phyloP scores from a whole-genome alignment of 2,329 filamentous ascomycete species.

The Penicillium sp. region DNA sequence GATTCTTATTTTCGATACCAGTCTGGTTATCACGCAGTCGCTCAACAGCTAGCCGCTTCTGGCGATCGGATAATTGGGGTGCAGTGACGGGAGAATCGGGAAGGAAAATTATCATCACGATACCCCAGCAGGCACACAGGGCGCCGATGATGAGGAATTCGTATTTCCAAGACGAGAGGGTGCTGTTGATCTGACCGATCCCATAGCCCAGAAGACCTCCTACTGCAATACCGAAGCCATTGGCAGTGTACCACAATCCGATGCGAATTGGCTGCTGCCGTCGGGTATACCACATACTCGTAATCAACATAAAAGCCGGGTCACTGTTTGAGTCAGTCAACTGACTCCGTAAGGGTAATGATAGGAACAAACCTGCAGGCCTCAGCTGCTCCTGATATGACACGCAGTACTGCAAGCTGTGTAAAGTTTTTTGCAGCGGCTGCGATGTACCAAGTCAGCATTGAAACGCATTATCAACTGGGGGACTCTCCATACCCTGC shows the following conservation, averaged over 20 bases:
- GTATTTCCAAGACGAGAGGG: conserved; percentile 26
- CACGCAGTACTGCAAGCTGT: conserved; percentile 52
- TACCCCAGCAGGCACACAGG: conserved; percentile 26
- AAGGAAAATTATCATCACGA: conserved; percentile 25
- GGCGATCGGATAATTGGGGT: conserved; percentile 33
- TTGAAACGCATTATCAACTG: neutral
- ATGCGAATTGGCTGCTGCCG: conserved; percentile 27
- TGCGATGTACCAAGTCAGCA: neutral
- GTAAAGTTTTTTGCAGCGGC: conserved; percentile 54
- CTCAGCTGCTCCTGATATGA: conserved; percentile 56
- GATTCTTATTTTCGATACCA: conserved; percentile 14
- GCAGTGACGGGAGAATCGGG: conserved; percentile 39
- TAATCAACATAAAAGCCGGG: conserved; percentile 59
- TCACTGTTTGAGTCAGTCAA: conserved; percentile 20
- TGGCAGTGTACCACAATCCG: conserved; percentile 35
- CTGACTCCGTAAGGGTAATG: neutral
- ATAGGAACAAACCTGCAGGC: conserved; percentile 28
- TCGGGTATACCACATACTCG: conserved; percentile 20
- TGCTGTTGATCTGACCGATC: conserved; percentile 40
- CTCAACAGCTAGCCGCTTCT: conserved; percentile 31
- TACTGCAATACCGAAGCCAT: conserved; percentile 45
- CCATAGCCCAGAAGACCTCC: conserved; percentile 47
- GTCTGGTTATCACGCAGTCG: conserved; percentile 25
- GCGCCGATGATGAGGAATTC: conserved; percentile 33
- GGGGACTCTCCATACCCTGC: conserved; percentile 19